Conservation (phyloP, 2,329 filamentous ascomycete species). For the Bipolaris bicolor region DNA sequence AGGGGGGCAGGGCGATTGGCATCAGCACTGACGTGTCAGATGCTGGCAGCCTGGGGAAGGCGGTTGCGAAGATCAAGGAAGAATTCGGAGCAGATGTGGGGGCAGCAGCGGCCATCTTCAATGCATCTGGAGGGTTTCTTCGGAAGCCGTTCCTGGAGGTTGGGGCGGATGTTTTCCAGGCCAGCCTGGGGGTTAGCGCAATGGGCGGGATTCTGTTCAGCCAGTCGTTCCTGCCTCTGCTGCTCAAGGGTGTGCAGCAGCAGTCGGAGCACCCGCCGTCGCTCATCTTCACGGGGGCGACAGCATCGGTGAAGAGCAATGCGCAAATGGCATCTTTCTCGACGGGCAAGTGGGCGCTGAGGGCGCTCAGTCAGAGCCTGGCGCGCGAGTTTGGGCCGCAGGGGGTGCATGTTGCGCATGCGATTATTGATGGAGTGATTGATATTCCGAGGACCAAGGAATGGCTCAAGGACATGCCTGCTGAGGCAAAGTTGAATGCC, state of each 20-base stretch:
- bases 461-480: conserved; percentile 60
- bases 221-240: conserved; percentile 71
- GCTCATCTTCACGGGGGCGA: conserved; percentile 86
- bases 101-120: conserved; percentile 69
- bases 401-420: conserved; percentile 83
- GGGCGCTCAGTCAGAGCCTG: conserved; percentile 75
- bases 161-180: conserved; percentile 62
- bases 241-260: conserved; percentile 65
- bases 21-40: conserved; percentile 70
- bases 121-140: conserved; percentile 66
- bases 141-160: conserved; percentile 68
- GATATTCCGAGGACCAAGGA: conserved; percentile 75
- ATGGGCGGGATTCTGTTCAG: conserved; percentile 78
- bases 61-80: conserved; percentile 67
- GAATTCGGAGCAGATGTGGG: conserved; percentile 60
- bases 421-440: conserved; percentile 84
- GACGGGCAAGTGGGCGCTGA: conserved; percentile 77
- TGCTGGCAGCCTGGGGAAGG: conserved; percentile 60
- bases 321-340: conserved; percentile 75
- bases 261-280: conserved; percentile 70
- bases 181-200: conserved; percentile 54
- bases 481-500: conserved; percentile 73
- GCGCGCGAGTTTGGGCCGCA: conserved; percentile 84
- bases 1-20: conserved; percentile 73
- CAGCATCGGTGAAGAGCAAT: conserved; percentile 76